These are phyloP conservation scores for Bolboschoenoplectus hybrid DNA, from an alignment of 202 grass and related monocot genomes.

Conservation along the genomic window DNA sequence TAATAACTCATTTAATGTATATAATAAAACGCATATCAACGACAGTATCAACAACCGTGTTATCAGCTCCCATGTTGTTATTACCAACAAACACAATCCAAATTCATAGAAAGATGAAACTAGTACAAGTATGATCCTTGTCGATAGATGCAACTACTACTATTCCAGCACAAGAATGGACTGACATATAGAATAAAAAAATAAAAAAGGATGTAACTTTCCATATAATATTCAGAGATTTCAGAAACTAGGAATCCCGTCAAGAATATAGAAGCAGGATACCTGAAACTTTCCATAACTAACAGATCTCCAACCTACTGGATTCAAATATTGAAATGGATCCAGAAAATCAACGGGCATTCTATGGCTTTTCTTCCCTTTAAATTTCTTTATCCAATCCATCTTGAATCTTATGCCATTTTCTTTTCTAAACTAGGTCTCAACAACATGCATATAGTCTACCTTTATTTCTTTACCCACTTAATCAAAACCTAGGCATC, in stretches of 20 bases:
- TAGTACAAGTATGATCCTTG: not conserved
- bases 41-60: no score
- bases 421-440: not conserved
- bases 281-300: not conserved
- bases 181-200: not conserved
- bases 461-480: not conserved
- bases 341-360: not conserved
- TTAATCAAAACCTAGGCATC: not conserved
- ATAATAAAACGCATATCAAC: no score
- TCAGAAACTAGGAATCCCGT: not conserved
- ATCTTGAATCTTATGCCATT: not conserved
- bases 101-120: not conserved
- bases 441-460: not conserved
- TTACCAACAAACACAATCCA: not conserved
- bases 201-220: not conserved
- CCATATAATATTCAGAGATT: not conserved
- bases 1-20: no score
- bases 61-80: no score
- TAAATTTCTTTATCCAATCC: not conserved
- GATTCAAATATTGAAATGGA: not conserved
- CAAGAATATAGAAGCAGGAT: not conserved
- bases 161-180: slow-evolving; percentile 2
- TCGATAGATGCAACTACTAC: not conserved
- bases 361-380: not conserved
- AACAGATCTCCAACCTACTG: not conserved